Evolutionary conservation across 768 basidiomycete genomes (phyloP).

Genomic region (Pulveroboletus sp.): DNA sequence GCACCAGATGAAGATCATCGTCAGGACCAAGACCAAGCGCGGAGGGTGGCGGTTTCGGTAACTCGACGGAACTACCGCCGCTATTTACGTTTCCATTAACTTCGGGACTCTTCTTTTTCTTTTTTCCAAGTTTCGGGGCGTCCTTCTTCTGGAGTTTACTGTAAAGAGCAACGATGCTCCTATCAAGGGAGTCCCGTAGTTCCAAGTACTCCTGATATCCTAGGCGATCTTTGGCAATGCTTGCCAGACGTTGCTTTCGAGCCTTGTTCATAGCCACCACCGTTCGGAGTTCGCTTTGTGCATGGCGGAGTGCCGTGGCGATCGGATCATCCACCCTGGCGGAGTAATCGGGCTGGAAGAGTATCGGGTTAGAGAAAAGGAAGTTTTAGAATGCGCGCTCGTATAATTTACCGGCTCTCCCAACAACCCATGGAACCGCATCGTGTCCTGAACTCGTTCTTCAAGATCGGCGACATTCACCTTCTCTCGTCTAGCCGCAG

Average conservation of each 20-base stretch:
- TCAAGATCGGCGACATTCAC: conserved; percentile 79
- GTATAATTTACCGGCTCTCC: conserved; percentile 58
- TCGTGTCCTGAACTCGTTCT: conserved; percentile 66
- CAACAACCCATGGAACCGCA: conserved; percentile 71
- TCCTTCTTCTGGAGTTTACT: conserved; percentile 81
- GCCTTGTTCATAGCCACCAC: conserved; percentile 82
- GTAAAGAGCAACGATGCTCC: conserved; percentile 70
- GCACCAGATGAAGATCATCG: conserved; percentile 55
- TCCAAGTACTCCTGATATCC: conserved; percentile 91
- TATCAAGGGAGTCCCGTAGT: conserved; percentile 80
- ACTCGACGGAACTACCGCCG: conserved; percentile 29
- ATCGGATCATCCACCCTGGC: conserved; percentile 91
- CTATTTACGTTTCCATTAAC: conserved; percentile 31
- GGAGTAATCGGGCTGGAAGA: conserved; percentile 61
- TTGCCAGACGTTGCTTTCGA: conserved; percentile 66
- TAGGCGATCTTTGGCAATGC: conserved; percentile 79
- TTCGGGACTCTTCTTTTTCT: conserved; percentile 63
- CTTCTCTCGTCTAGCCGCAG: conserved; percentile 68
- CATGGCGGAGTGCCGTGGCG: conserved; percentile 81
- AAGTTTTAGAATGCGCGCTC: conserved; percentile 1
- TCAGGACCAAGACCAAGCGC: conserved; percentile 67
- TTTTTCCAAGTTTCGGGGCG: conserved; percentile 59
- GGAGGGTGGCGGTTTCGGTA: conserved; percentile 61
- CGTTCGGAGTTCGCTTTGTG: conserved; percentile 73
- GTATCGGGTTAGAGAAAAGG: conserved; percentile 18